phyloP scores from a whole-genome alignment of 495 filamentous ascomycete species.

The Arthonia radiata region DNA sequence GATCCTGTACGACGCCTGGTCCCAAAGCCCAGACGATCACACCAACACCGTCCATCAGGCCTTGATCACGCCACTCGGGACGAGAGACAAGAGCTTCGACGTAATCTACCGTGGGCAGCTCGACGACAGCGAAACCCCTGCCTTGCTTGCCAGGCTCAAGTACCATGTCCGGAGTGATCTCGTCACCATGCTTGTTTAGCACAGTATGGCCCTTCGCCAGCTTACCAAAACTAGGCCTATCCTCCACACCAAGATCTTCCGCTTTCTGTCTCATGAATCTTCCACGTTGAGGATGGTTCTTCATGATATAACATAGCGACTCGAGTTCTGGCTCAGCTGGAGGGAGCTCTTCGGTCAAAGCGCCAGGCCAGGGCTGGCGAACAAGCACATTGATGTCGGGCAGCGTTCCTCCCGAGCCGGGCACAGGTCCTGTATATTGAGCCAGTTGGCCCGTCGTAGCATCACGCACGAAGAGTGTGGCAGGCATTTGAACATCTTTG shows the following conservation, averaged over 20 bases:
- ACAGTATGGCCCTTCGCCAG: conserved; percentile 30
- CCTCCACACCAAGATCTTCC: conserved; percentile 26
- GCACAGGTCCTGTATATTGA: conserved; percentile 38
- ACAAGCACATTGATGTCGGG: conserved; percentile 51
- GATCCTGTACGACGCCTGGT: conserved; percentile 33
- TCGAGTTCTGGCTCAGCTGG: conserved; percentile 32
- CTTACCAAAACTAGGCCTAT: conserved; percentile 21
- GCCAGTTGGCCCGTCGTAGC: conserved; percentile 35
- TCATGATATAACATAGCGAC: conserved; percentile 67
- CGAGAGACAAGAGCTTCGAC: conserved; percentile 39
- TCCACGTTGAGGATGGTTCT: conserved; percentile 45
- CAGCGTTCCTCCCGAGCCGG: conserved; percentile 21
- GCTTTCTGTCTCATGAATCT: conserved; percentile 52
- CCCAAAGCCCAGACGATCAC: conserved; percentile 66
- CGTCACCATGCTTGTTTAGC: conserved; percentile 25
- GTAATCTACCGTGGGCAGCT: conserved; percentile 44
- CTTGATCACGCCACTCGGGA: conserved; percentile 42
- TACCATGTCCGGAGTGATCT: conserved; percentile 41
- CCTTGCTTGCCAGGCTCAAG: conserved; percentile 27
- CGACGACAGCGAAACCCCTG: conserved; percentile 52
- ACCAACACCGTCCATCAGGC: conserved; percentile 38
- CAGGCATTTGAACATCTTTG: conserved; percentile 37
- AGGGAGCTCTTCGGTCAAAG: conserved; percentile 36
- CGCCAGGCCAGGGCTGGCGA: conserved; percentile 63
- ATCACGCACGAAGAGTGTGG: conserved; percentile 44